Percentiles rank a stretch among this genome's conserved stretches.
These are phyloP conservation scores for Aspergillus tamarii DNA, from an alignment of 2,329 filamentous ascomycete genomes.

Conservation along the genomic window DNA sequence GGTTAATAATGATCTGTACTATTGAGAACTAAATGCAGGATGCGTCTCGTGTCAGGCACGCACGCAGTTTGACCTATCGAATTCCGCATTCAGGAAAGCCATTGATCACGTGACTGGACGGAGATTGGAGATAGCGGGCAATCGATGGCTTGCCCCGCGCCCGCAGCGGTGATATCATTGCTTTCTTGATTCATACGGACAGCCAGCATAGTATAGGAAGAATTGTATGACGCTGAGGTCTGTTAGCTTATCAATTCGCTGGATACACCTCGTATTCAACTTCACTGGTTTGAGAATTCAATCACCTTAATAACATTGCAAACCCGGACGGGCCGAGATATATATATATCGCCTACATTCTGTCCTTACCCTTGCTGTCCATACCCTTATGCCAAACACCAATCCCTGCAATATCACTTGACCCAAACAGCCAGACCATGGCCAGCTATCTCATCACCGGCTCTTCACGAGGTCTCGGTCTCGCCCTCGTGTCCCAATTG, in stretches of 20 bases:
- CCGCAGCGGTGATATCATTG: background rate
- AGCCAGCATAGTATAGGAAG: no score
- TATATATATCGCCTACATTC: background rate
- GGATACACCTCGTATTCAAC: accelerated
- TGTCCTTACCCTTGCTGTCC: no score
- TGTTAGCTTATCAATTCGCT: background rate
- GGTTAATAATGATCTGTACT: background rate
- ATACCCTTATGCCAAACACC: no score
- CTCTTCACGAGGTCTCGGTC: conserved; percentile 40
- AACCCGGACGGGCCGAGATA: background rate
- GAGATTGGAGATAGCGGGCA: background rate
- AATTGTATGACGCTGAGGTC: no score
- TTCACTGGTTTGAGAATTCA: no score
- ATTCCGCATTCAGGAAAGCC: background rate
- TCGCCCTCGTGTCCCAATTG: conserved; percentile 37
- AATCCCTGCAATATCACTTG: no score
- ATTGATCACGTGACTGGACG: background rate
- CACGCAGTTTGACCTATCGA: background rate
- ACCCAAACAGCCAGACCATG: conserved; percentile 25
- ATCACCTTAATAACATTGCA: no score
- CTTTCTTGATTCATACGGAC: background rate
- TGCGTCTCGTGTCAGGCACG: background rate
- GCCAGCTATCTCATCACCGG: conserved; percentile 44
- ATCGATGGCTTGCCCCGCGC: background rate
- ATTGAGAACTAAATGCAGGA: background rate